Evolutionary conservation across 1,284 basidiomycete genomes (phyloP), one percentile per base, ranked within the genome.

Genomic region (Rhodotorula sp.): DNA sequence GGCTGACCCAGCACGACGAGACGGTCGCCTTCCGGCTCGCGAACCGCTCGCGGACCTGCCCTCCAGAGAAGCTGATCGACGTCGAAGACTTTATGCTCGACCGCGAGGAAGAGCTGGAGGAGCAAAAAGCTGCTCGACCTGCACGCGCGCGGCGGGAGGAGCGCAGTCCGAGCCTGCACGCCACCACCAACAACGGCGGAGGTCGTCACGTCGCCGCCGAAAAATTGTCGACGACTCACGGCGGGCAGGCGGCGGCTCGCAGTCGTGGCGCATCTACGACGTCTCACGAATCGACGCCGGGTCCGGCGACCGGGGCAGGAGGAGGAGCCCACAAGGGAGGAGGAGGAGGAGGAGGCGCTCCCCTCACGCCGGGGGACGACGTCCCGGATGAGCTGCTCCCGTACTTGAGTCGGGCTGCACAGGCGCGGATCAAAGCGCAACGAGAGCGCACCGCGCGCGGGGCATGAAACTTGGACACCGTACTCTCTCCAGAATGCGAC

Each of bases 1-100:
- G 64, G 8, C 50, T 73, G n/a, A 55, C 62, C 3, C 34, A 66
- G 23, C 74, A 72, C 59, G 71, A 72, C 31, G n/a, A 61, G 43
- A 49, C 64, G 5, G 65, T 60, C 18, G 54, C 64, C 5, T 73
- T 73, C 69, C 71, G 62, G 18, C 62, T 55, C 49, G 60, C 60
- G 21, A 59, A 65, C 62, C 64, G 60, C 23, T 14, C 64, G 12
- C 68, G 69, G 45, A 49, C 52, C 7, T 48, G 48, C 26, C 45
- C 54, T 7, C 61, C 67, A 1, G 54, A 47, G 18, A 52, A 31
- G 4, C 54, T 69, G 31, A 64, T 74, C 60, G 26, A 49, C 55
- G 65, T 74, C 65, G 70, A 72, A 8, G 50, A 45, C 3, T 60
- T 61, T 55, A 66, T 72, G 55, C n/a, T 58, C 45, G 68, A 67